A percentile compares a stretch with the other conserved stretches of the same genome.
phyloP scores from a whole-genome alignment of 1,139 yeast genomes.

The Protomyces inundatus region DNA sequence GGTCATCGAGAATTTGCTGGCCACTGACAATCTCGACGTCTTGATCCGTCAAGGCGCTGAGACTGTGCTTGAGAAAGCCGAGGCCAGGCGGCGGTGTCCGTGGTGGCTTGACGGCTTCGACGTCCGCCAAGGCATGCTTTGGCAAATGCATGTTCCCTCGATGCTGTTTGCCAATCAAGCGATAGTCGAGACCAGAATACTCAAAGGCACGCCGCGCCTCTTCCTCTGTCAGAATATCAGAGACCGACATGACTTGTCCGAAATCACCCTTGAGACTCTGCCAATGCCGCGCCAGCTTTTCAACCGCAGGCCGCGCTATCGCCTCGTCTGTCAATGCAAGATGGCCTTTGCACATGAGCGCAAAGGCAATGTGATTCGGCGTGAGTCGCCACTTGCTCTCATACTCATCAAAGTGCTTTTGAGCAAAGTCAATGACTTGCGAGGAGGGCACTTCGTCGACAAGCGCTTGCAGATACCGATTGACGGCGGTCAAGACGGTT shows the following conservation, averaged over 20 bases:
- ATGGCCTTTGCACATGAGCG: constrained; percentile 36
- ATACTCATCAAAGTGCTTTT: constrained; percentile 34
- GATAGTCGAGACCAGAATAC: constrained; percentile 41
- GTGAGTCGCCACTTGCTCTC: constrained; percentile 35
- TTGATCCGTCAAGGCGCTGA: constrained; percentile 38
- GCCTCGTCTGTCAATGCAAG: constrained; percentile 36
- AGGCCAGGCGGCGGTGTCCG: constrained; percentile 31
- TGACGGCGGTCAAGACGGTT: constrained; percentile 45
- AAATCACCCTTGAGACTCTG: constrained; percentile 9
- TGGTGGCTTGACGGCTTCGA: constrained; percentile 48
- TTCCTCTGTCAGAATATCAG: constrained; percentile 66
- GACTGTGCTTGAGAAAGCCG: constrained; percentile 33
- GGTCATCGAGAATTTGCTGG: constrained; percentile 39
- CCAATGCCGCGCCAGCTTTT: constrained; percentile 28
- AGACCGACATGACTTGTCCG: constrained; percentile 51
- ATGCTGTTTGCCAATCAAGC: constrained; percentile 38
- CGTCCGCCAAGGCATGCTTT: constrained; percentile 19
- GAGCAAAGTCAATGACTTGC: constrained; percentile 36
- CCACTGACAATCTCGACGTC: constrained; percentile 48
- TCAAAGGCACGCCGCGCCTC: constrained; percentile 48
- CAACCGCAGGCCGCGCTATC: constrained; percentile 34
- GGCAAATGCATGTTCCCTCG: constrained; percentile 12
- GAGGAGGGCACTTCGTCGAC: constrained; percentile 41
- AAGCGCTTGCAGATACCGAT: constrained; percentile 48
- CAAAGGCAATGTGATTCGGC: constrained; percentile 33